These are phyloP conservation scores for Plectosphaerella plurivora DNA, from an alignment of 2,329 filamentous ascomycete species.

Conservation along the genomic window DNA sequence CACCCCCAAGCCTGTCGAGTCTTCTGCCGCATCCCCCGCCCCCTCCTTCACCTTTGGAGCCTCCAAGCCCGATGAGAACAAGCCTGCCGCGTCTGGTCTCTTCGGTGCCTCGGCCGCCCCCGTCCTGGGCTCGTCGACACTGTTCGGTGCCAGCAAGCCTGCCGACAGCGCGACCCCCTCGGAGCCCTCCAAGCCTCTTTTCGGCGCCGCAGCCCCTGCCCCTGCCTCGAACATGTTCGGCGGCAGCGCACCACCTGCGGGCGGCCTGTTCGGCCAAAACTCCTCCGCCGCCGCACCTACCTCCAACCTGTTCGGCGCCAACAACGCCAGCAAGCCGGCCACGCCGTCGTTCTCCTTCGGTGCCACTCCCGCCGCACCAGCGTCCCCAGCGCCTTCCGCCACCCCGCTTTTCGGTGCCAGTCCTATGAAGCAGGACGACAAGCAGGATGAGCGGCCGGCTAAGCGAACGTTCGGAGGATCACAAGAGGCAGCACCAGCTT, in stretches of 20 bases:
- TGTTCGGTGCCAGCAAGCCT: slow-evolving; percentile 34
- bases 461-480: slow-evolving; percentile 32
- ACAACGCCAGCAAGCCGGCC: slow-evolving; percentile 8
- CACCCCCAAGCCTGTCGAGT: slow-evolving; percentile 16
- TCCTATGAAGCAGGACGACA: slow-evolving; percentile 36
- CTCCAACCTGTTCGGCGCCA: slow-evolving; percentile 25
- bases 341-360: slow-evolving; percentile 29
- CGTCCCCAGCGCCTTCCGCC: slow-evolving; percentile 22
- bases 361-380: slow-evolving; percentile 6
- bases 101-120: slow-evolving; percentile 16
- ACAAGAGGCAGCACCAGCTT: slow-evolving; percentile 18
- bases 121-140: slow-evolving; percentile 22
- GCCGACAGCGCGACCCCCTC: slow-evolving; percentile 18
- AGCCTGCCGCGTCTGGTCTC: slow-evolving; percentile 12
- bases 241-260: background rate
- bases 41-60: slow-evolving; percentile 12
- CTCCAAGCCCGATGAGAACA: slow-evolving; percentile 8
- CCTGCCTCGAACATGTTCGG: slow-evolving; percentile 9
- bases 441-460: slow-evolving; percentile 21
- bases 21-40: slow-evolving; percentile 9
- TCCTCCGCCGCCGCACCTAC: slow-evolving; percentile 14
- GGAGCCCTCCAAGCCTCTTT: slow-evolving; percentile 21
- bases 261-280: slow-evolving; percentile 15
- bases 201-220: slow-evolving; percentile 9
- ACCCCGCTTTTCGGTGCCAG: slow-evolving; percentile 33